A percentile compares a stretch with the other conserved stretches of the same genome.
Conservation (phyloP, 2,329 filamentous ascomycete species). For the Cladosporium sp. region DNA sequence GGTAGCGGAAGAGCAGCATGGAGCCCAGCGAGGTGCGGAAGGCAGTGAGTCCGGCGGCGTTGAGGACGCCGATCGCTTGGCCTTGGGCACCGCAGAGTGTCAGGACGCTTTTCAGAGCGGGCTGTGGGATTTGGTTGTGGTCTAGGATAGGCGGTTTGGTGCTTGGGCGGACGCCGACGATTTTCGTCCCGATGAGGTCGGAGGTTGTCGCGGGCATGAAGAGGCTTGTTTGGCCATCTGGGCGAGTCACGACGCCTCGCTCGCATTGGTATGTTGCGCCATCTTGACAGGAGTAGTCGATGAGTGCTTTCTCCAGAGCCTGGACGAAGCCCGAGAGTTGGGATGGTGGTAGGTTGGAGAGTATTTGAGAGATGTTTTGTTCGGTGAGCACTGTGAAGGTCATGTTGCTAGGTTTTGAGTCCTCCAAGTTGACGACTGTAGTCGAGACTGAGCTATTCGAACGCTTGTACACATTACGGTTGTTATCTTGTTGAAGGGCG, state of each 20-base stretch:
- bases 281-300: conserved; percentile 1
- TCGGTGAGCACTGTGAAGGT: neutral
- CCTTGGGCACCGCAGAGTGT: conserved; percentile 54
- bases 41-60: conserved; percentile 61
- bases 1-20: conserved; percentile 55
- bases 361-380: neutral
- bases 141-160: conserved; percentile 18
- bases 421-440: too few relatives aligned
- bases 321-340: neutral
- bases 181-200: conserved; percentile 56
- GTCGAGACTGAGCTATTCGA: neutral
- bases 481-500: too few relatives aligned
- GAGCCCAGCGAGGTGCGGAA: conserved; percentile 62
- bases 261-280: conserved; percentile 45
- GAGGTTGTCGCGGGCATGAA: conserved; percentile 62
- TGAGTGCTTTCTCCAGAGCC: neutral
- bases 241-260: conserved; percentile 53
- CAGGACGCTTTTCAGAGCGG: conserved; percentile 51
- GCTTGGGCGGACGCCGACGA: conserved; percentile 49
- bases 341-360: neutral
- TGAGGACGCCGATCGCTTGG: conserved; percentile 54
- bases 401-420: neutral
- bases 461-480: too few relatives aligned
- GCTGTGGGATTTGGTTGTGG: conserved; percentile 15
- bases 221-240: conserved; percentile 56